Conservation (phyloP, 2,329 filamentous ascomycete genomes). For the Thelonectria rubi region DNA sequence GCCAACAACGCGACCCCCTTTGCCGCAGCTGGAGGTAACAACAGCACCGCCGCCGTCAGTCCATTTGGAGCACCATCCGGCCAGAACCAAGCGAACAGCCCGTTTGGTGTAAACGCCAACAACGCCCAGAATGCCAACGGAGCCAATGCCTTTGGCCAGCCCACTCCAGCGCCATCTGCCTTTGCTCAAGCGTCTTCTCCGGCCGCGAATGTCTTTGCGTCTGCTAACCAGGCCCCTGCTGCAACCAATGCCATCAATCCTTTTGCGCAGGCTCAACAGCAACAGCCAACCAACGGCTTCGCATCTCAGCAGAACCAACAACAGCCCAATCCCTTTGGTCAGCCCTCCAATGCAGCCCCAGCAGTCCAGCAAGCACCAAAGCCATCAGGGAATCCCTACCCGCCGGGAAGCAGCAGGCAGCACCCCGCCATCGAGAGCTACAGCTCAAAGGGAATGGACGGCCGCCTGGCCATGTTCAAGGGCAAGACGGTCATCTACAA, state of each 20-base stretch:
- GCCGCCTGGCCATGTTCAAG: constrained; percentile 67
- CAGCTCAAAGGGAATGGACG: constrained; percentile 52
- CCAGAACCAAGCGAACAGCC: constrained; percentile 28
- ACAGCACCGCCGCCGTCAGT: constrained; percentile 35
- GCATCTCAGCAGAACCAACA: constrained; percentile 34
- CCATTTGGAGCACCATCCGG: constrained; percentile 42
- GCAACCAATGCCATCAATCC: constrained; percentile 36
- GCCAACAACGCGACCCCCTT: constrained; percentile 42
- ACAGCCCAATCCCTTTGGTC: constrained; percentile 39
- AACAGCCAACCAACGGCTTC: constrained; percentile 37
- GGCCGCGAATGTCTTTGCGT: constrained; percentile 43
- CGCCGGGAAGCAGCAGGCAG: constrained; percentile 53
- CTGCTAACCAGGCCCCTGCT: constrained; percentile 27
- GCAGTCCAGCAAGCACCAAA: constrained; percentile 19
- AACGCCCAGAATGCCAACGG: constrained; percentile 31
- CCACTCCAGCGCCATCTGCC: constrained; percentile 33
- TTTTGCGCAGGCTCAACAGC: constrained; percentile 41
- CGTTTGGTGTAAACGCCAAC: constrained; percentile 34
- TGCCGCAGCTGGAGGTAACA: constrained; percentile 34
- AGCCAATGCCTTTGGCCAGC: constrained; percentile 42
- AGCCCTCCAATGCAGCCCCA: constrained; percentile 33
- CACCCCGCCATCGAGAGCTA: constrained; percentile 58
- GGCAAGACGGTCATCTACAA: constrained; percentile 70
- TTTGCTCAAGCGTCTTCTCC: constrained; percentile 35
- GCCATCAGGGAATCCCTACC: constrained; percentile 51